Percentiles rank a stretch among this genome's conserved stretches.
These are phyloP conservation scores for Leccinum broughii DNA, from an alignment of 768 basidiomycete species.

Conservation along the genomic window DNA sequence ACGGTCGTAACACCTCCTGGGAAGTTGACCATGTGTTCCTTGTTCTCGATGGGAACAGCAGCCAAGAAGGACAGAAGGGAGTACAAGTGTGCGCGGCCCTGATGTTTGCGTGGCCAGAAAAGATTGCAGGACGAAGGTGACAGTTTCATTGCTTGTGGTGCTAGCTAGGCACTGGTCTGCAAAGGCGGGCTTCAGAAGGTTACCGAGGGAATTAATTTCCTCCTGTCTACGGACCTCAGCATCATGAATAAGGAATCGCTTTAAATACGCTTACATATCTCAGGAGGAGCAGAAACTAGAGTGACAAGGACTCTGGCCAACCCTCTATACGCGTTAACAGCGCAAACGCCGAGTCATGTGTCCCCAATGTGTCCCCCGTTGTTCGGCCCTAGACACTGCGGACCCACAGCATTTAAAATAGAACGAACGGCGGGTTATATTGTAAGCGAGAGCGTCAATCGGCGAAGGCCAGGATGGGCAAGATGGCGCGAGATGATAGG, in stretches of 20 bases:
- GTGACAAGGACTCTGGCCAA: neutral
- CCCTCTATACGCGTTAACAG: conserved; percentile 2
- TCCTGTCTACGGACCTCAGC: conserved; percentile 2
- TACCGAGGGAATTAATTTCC: conserved; percentile 10
- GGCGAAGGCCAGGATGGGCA: conserved; percentile 62
- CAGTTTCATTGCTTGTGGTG: neutral
- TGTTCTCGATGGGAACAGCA: conserved; percentile 3
- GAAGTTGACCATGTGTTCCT: conserved; percentile 3
- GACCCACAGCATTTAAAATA: conserved; percentile 56
- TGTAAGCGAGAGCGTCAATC: conserved; percentile 63
- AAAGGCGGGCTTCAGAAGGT: neutral
- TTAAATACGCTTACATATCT: conserved; percentile 6
- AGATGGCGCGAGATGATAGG: conserved; percentile 53
- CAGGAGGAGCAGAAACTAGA: conserved; percentile 11
- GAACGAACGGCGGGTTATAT: conserved; percentile 57
- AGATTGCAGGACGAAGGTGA: neutral
- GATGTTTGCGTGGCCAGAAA: conserved; percentile 36
- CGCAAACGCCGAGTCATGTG: conserved; percentile 39
- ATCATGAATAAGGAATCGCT: conserved; percentile 1
- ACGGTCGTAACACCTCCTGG: neutral
- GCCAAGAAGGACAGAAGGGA: conserved; percentile 66
- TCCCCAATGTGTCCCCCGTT: conserved; percentile 62
- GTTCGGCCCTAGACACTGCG: conserved; percentile 43
- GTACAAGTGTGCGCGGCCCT: conserved; percentile 88
- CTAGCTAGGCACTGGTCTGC: neutral